phyloP scores from a whole-genome alignment of 371 early-diverging fungal species.

The Mucor plumbeus region DNA sequence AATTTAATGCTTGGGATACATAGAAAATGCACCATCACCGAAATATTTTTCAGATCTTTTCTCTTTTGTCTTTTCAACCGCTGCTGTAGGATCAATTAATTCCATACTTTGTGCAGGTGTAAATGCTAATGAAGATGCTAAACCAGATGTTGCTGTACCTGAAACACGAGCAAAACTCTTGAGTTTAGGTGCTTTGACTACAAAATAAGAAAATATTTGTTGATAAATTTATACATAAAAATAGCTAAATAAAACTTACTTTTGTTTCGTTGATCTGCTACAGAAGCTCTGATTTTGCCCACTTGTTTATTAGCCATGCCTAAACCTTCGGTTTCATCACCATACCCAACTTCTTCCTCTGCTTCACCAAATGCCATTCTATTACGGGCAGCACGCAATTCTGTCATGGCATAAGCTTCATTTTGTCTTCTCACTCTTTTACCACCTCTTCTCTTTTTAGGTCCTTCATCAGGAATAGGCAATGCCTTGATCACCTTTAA shows the following conservation, averaged over 20 bases:
- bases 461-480: conserved; percentile 91
- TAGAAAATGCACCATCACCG: conserved; percentile 69
- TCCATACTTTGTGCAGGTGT: conserved; percentile 97
- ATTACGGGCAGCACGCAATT: conserved; percentile 89
- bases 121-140: conserved; percentile 91
- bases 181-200: conserved; percentile 70
- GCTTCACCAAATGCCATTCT: conserved; percentile 91
- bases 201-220: not conserved
- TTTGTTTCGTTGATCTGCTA: conserved; percentile 67
- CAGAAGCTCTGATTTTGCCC: conserved; percentile 75
- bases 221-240: too few relatives aligned
- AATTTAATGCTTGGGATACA: conserved; percentile 28
- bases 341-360: conserved; percentile 86
- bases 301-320: conserved; percentile 83
- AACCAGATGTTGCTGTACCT: conserved; percentile 74
- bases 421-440: conserved; percentile 83
- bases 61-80: conserved; percentile 58
- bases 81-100: conserved; percentile 85
- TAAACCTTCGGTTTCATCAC: conserved; percentile 86
- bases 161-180: conserved; percentile 46
- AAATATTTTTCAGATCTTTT: conserved; percentile 86
- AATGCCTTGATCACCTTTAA: conserved; percentile 84
- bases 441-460: conserved; percentile 91
- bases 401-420: conserved; percentile 86
- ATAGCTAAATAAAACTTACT: conserved; percentile 39